Evolutionary conservation across 2,329 filamentous ascomycete genomes (phyloP), one percentile per base, ranked within the genome.

Genomic region (Aspergillus ustus): DNA sequence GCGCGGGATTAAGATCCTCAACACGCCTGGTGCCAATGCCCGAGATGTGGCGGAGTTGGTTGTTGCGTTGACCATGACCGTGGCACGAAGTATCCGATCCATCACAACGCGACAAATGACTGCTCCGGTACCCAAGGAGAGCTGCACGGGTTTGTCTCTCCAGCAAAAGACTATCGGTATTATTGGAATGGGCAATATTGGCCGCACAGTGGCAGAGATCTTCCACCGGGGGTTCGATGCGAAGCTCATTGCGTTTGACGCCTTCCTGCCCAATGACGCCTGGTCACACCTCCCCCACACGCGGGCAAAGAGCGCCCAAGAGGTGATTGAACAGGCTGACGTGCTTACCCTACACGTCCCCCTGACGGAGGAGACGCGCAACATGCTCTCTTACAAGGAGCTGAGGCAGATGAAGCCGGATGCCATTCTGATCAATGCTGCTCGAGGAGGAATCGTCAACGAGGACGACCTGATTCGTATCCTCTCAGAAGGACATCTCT

Each of bases 21-120:
- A 83, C 61, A 83, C 81, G 0, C 81, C 81, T 0, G 81, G 80
- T 1, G 76, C 81, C 0, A 83, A 80, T 61, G 75, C 77, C 0
- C 74, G 75, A 2, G 74, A 79, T 1, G 80, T 82, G 0, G 80
- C 80, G 0, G 79, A 81, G 48, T 63, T 71, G 5, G 61, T 63
- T 3, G 28, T 59, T 4, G 67, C 77, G 0, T 69, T 81, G 15
- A 70, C 74, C 0, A 75, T 76, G 62, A 67, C 74, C 0, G 74
- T 77, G 19, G 76, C 75, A 1, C 69, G 75, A 7, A 68, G 73
- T 37, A 66, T 78, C 2, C 69, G 72, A 0, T 63, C 64, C 2
- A 78, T 80, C 8, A 66, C 68, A 1, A 66, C 66, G 0, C 70
- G 72, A 22, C 76, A 78, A 45, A 69, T 67, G 7, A 53, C 13